phyloP scores from a whole-genome alignment of 768 basidiomycete genomes.

The Boletus rubroflammeus region DNA sequence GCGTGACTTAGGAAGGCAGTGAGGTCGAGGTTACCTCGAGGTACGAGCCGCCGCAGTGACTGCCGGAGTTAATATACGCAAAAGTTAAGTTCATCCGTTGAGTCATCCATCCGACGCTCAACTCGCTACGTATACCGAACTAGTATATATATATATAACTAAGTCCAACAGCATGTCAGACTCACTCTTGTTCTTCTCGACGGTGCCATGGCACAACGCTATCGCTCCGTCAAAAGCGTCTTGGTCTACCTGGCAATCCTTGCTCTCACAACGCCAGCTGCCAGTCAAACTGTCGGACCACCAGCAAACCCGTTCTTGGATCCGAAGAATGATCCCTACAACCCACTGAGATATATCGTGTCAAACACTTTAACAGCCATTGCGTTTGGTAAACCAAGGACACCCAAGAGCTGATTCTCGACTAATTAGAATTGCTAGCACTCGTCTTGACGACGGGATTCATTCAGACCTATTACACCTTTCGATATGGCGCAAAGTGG shows the following conservation, averaged over 20 bases:
- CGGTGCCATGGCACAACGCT: conserved; percentile 1
- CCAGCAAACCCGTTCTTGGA: conserved; percentile 27
- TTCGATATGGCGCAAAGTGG: conserved; percentile 47
- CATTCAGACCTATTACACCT: conserved; percentile 41
- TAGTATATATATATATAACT: no score
- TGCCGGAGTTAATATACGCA: background rate
- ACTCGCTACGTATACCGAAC: background rate
- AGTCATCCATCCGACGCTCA: background rate
- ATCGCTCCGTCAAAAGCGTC: background rate
- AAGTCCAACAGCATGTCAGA: background rate
- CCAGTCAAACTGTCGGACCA: conserved; percentile 3
- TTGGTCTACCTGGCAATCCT: background rate
- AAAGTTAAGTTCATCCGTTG: no score
- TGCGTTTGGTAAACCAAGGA: conserved; percentile 39
- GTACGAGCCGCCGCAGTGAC: no score
- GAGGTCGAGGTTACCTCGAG: no score
- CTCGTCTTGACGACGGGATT: conserved; percentile 39
- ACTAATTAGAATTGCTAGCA: conserved; percentile 16
- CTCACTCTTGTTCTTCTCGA: background rate
- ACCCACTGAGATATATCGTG: conserved; percentile 54
- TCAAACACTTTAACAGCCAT: conserved; percentile 50
- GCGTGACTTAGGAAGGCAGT: no score
- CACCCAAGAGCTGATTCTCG: background rate
- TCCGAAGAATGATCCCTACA: conserved; percentile 50
- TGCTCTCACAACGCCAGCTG: background rate